phyloP scores from a whole-genome alignment of 2,329 filamentous ascomycete genomes.

The Xylariomycetidae sp. region DNA sequence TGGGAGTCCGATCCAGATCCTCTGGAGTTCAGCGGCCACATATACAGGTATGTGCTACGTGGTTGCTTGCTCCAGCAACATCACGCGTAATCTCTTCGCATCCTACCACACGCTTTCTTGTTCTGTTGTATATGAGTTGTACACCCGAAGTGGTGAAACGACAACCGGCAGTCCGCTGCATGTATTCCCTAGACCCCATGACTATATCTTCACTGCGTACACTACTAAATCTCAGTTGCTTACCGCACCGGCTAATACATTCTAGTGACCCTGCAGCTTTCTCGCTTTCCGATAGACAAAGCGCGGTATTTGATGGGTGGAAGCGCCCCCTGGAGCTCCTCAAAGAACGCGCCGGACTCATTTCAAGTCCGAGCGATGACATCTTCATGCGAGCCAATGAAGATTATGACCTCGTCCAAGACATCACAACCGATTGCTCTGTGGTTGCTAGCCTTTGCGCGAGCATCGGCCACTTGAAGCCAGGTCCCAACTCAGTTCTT shows the following conservation, averaged over 20 bases:
- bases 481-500: slow-evolving; percentile 65
- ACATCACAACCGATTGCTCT: slow-evolving; percentile 93
- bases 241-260: slow-evolving; percentile 6
- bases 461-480: slow-evolving; percentile 63
- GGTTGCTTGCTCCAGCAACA: too few species aligned
- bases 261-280: slow-evolving; percentile 61
- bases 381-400: slow-evolving; percentile 34
- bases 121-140: too few species aligned
- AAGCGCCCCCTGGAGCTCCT: slow-evolving; percentile 68
- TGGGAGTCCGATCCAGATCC: slow-evolving; percentile 65
- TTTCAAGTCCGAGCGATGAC: slow-evolving; percentile 2
- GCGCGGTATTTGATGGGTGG: slow-evolving; percentile 77
- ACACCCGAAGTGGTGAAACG: too few species aligned
- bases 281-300: slow-evolving; percentile 69
- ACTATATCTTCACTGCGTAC: too few species aligned
- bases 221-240: too few species aligned
- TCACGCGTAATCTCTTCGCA: too few species aligned
- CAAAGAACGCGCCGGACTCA: slow-evolving; percentile 23
- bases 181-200: too few species aligned
- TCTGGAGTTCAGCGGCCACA: slow-evolving; percentile 57
- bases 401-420: slow-evolving; percentile 82
- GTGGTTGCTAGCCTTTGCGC: slow-evolving; percentile 94
- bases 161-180: too few species aligned
- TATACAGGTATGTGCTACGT: slow-evolving; percentile 60
- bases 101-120: too few species aligned